Conservation (phyloP, 306 rosid species). For the Vachellia collinsii region DNA sequence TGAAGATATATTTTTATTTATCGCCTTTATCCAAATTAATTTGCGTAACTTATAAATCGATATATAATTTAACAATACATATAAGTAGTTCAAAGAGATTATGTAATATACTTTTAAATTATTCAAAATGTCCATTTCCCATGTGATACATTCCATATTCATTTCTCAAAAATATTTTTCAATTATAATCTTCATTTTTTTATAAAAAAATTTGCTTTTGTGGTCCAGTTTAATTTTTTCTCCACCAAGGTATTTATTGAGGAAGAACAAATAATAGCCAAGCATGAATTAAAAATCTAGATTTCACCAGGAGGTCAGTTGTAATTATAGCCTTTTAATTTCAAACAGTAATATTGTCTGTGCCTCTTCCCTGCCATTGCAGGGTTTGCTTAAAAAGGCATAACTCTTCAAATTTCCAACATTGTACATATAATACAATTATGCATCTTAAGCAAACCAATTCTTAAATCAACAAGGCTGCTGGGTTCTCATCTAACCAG, state of each 20-base stretch:
- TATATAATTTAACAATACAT: no score
- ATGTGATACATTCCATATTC: neutral
- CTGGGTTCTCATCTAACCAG: slow-evolving; percentile 65
- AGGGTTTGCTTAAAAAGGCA: neutral
- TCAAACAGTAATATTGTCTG: neutral
- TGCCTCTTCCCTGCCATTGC: neutral
- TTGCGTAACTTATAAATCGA: no score
- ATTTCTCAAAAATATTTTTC: neutral
- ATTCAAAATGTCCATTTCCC: no score
- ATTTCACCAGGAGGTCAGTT: neutral
- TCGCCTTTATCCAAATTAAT: no score
- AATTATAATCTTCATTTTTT: neutral
- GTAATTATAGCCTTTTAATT: neutral
- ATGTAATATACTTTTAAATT: no score
- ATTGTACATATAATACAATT: slow-evolving; percentile 33
- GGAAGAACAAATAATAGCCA: neutral
- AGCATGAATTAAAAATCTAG: neutral
- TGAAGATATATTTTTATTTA: no score
- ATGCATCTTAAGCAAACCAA: slow-evolving; percentile 9
- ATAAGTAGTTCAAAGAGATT: no score
- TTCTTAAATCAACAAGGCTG: slow-evolving; percentile 10
- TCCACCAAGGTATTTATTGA: neutral
- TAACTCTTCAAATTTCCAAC: neutral
- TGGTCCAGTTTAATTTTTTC: neutral
- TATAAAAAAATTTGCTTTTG: neutral